A percentile compares a stretch with the other conserved stretches of the same genome.
Evolutionary conservation across 2,329 filamentous ascomycete genomes (phyloP).

Genomic region (Xylariaceae sp.): DNA sequence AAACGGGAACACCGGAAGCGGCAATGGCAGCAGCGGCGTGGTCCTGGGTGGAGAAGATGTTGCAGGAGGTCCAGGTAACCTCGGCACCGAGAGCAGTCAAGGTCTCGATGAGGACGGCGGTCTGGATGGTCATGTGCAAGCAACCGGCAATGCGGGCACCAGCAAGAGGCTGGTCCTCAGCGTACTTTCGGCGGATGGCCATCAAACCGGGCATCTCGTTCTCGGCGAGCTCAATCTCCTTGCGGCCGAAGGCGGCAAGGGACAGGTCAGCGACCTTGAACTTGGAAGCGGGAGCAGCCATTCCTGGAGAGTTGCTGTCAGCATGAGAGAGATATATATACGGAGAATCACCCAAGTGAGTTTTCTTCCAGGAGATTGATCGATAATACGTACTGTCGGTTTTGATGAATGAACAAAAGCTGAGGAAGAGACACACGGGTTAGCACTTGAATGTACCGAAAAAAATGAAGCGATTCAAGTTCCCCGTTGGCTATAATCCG

Average conservation of each 20-base stretch:
- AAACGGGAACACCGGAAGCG: constrained; percentile 83
- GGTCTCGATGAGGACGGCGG: constrained; percentile 98
- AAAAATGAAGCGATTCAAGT: not conserved
- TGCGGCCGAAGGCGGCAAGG: constrained; percentile 95
- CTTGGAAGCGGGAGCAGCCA: constrained; percentile 79
- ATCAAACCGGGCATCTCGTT: constrained; percentile 97
- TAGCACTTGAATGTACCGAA: constrained; percentile 8
- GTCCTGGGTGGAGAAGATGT: constrained; percentile 99
- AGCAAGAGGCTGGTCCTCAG: constrained; percentile 83
- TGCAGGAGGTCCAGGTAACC: constrained; percentile 98
- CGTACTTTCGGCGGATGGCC: constrained; percentile 89
- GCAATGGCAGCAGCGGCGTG: constrained; percentile 97
- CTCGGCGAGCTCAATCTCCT: constrained; percentile 97
- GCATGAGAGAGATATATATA: not conserved
- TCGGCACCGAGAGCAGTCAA: constrained; percentile 90
- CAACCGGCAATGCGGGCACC: constrained; percentile 96
- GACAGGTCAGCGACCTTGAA: constrained; percentile 99
- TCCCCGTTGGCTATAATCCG: not conserved
- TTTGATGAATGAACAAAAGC: not conserved
- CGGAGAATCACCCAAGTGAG: not conserved
- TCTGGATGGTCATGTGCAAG: constrained; percentile 99
- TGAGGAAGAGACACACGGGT: constrained; percentile 14
- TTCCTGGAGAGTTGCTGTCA: constrained; percentile 31
- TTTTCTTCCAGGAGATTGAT: not conserved
- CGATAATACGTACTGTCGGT: not conserved